A percentile compares a stretch with the other conserved stretches of the same genome.
These are phyloP conservation scores for Pyropia haitanensis DNA, from an alignment of 23 red algal genomes.

Conservation along the genomic window DNA sequence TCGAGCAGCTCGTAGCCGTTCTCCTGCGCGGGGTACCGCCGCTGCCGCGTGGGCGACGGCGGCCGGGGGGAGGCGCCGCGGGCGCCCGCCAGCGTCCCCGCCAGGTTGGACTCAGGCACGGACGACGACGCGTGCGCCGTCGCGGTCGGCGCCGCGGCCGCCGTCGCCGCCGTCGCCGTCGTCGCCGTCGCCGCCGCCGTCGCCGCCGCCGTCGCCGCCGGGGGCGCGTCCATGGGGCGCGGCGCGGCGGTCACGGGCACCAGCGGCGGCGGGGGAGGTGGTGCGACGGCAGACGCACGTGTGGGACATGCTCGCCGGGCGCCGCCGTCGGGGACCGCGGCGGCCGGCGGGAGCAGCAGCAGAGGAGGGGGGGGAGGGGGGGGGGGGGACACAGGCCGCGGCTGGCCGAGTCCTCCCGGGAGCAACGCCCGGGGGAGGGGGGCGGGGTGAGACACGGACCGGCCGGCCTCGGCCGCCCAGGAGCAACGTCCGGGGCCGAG, in stretches of 20 bases:
- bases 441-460: background rate
- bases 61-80: constrained; percentile 30
- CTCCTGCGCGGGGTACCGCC: constrained; percentile 8
- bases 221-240: background rate
- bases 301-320: constrained; percentile 9
- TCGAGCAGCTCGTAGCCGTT: constrained; percentile 73
- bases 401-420: background rate
- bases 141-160: no score
- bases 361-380: constrained; percentile 6
- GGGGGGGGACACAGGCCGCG: background rate
- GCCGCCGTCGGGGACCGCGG: constrained; percentile 19
- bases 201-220: no score
- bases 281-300: constrained; percentile 8
- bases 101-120: background rate
- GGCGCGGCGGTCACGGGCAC: constrained; percentile 16
- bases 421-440: background rate
- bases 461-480: background rate
- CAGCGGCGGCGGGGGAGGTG: constrained; percentile 4
- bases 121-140: no score
- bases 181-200: no score
- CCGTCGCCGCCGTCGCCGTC: no score
- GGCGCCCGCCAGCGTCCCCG: background rate
- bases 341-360: background rate
- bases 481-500: background rate
- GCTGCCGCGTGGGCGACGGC: constrained; percentile 10